Conservation (phyloP, 768 basidiomycete genomes). For the Suillus cothurnatus region DNA sequence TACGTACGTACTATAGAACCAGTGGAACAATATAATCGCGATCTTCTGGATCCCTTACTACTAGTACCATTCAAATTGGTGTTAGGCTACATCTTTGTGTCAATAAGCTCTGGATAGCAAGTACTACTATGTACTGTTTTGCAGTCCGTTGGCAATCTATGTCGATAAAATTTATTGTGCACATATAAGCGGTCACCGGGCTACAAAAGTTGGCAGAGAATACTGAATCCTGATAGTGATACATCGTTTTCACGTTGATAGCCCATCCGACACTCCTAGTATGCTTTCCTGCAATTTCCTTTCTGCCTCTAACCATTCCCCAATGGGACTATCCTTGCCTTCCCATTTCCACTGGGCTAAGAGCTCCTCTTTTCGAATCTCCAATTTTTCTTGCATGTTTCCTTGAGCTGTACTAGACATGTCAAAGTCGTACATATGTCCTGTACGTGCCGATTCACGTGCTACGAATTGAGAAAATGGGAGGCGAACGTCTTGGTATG, state of each 20-base stretch:
- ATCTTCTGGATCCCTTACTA: too few relatives aligned
- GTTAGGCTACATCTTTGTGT: too few relatives aligned
- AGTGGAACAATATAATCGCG: too few relatives aligned
- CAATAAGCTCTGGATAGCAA: too few relatives aligned
- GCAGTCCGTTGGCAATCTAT: too few relatives aligned
- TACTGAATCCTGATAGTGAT: background rate
- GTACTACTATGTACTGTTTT: too few relatives aligned
- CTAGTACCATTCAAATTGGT: too few relatives aligned
- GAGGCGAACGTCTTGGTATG: slow-evolving; percentile 19
- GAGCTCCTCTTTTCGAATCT: slow-evolving; percentile 13
- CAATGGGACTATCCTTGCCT: background rate
- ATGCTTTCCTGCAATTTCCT: background rate
- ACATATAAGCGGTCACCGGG: too few relatives aligned
- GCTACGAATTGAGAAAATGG: slow-evolving; percentile 17
- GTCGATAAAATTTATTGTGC: too few relatives aligned
- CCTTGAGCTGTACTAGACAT: slow-evolving; percentile 9
- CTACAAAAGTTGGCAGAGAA: background rate
- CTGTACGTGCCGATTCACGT: slow-evolving; percentile 13
- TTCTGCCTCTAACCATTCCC: background rate
- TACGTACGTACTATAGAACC: too few relatives aligned
- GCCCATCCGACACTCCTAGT: background rate
- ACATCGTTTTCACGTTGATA: background rate
- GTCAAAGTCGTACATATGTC: slow-evolving; percentile 17
- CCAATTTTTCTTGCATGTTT: slow-evolving; percentile 9
- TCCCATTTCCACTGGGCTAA: slow-evolving; percentile 10